Conservation (phyloP, 1,284 basidiomycete genomes). For the Ustilago bromivora region DNA sequence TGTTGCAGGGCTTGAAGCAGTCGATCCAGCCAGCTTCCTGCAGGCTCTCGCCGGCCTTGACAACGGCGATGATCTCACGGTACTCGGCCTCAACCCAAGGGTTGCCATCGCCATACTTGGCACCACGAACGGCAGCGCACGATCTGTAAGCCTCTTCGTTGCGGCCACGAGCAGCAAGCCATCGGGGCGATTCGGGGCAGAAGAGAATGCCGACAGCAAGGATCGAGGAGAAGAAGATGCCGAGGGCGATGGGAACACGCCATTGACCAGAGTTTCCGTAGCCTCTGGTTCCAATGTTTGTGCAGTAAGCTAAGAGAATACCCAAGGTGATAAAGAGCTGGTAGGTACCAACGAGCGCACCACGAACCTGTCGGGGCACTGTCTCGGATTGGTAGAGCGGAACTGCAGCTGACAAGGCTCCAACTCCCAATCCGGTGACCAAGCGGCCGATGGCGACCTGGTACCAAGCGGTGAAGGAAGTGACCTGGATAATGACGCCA, state of each 20-base stretch:
- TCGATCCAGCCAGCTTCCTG: slow-evolving; percentile 55
- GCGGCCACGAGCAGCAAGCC: slow-evolving; percentile 75
- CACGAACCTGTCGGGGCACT: slow-evolving; percentile 81
- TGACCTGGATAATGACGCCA: slow-evolving; percentile 76
- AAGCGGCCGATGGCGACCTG: slow-evolving; percentile 76
- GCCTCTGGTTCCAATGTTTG: slow-evolving; percentile 63
- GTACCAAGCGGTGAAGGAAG: slow-evolving; percentile 66
- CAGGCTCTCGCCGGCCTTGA: slow-evolving; percentile 46
- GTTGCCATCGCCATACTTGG: slow-evolving; percentile 63
- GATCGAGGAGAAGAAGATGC: slow-evolving; percentile 78
- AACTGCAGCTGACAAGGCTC: slow-evolving; percentile 76
- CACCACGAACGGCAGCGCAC: slow-evolving; percentile 75
- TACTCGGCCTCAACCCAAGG: slow-evolving; percentile 65
- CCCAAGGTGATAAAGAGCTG: slow-evolving; percentile 73
- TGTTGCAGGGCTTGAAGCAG: slow-evolving; percentile 62
- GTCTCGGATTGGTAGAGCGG: slow-evolving; percentile 82
- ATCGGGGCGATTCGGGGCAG: slow-evolving; percentile 81
- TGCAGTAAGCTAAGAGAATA: slow-evolving; percentile 79
- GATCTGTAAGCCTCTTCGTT: slow-evolving; percentile 74
- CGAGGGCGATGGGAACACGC: slow-evolving; percentile 79
- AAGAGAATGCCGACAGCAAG: slow-evolving; percentile 79
- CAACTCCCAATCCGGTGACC: slow-evolving; percentile 72
- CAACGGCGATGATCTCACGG: slow-evolving; percentile 61
- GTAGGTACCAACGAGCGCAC: slow-evolving; percentile 78
- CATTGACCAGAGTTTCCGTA: slow-evolving; percentile 73